A percentile compares a stretch with the other conserved stretches of the same genome.
Evolutionary conservation across 768 basidiomycete genomes (phyloP).

Genomic region (Hericium alpestre): DNA sequence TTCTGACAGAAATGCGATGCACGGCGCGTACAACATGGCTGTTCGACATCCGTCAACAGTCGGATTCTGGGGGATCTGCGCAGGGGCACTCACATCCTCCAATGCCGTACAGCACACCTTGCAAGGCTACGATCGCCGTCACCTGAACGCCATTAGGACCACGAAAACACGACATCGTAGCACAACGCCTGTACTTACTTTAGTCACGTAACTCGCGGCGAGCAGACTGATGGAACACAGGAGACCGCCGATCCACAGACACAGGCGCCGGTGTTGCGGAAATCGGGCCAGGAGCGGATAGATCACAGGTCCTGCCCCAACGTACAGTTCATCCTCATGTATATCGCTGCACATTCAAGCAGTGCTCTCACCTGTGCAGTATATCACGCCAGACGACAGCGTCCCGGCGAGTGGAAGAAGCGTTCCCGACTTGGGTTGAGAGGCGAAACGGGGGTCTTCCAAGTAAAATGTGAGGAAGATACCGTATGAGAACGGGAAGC

Average conservation of each 20-base stretch:
- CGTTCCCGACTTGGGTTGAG: slow-evolving; percentile 11
- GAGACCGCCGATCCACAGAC: slow-evolving; percentile 16
- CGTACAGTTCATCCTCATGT: too few species aligned
- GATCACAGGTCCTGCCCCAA: slow-evolving; percentile 15
- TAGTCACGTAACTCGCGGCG: slow-evolving; percentile 18
- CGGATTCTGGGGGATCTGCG: neutral
- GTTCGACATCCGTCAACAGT: neutral
- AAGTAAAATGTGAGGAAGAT: slow-evolving; percentile 20
- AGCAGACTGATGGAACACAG: slow-evolving; percentile 19
- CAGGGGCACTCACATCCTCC: slow-evolving; percentile 16
- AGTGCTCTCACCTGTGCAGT: slow-evolving; percentile 7
- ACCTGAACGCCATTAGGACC: neutral
- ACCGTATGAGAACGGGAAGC: slow-evolving; percentile 19
- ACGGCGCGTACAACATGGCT: slow-evolving; percentile 19
- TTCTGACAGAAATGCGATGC: slow-evolving; percentile 21
- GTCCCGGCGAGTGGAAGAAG: slow-evolving; percentile 18
- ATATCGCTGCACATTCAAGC: too few species aligned
- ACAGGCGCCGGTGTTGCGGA: slow-evolving; percentile 15
- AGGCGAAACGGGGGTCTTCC: slow-evolving; percentile 12
- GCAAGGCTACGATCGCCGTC: slow-evolving; percentile 10
- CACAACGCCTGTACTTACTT: slow-evolving; percentile 5
- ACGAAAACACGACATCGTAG: too few species aligned
- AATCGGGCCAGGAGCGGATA: slow-evolving; percentile 17
- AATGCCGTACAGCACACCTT: slow-evolving; percentile 20
- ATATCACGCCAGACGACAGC: slow-evolving; percentile 14